Evolutionary conservation across 2,329 filamentous ascomycete species (phyloP), one percentile per base, ranked within the genome.

Genomic region (Colletotrichum costaricense): DNA sequence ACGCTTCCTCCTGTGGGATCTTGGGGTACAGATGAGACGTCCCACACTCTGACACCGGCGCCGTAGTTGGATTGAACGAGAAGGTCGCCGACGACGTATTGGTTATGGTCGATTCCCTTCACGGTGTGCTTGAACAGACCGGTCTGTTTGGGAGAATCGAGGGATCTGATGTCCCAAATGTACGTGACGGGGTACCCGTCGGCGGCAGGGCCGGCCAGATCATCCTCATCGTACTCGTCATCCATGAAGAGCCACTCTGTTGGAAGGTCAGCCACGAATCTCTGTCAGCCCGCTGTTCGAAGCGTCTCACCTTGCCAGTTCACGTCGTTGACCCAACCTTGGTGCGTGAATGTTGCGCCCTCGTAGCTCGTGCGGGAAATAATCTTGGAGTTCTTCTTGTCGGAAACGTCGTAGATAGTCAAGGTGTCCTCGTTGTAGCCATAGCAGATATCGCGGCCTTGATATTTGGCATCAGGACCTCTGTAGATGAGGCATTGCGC

Each of bases 291-390:
- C 16, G 6, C 58, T 74, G 79, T 74, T 84, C 82, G 2, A 7
- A 7, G 52, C 12, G 12, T 4, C 5, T 30, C 69, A 73, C 71
- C 71, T 62, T 84, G 81, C 80, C 80, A 85, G 63, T 83, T 78
- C 12, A 80, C 77, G 76, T 88, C 83, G 64, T 87, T 82, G 9
- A 90, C 82, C 81, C 85, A 87, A 66, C 88, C 89, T 77, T 90
- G 89, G 78, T 91, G 89, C 2, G 88, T 89, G 81, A 89, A 90
- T 19, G 84, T 78, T n/a, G 86, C 87, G 54, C 89, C 88, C n/a
- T 86, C 84, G 78, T 90, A 91, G 0, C 84, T 85, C 2, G 87
- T 89, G 71, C 83, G 83, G 63, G 88, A 89, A 75, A 90, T 84
- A 73, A 89, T 82, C 24, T 78, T 83, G 67, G 82, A 78, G 64